Evolutionary conservation across 768 basidiomycete species (phyloP).

Genomic region (Mycena chlorophos): DNA sequence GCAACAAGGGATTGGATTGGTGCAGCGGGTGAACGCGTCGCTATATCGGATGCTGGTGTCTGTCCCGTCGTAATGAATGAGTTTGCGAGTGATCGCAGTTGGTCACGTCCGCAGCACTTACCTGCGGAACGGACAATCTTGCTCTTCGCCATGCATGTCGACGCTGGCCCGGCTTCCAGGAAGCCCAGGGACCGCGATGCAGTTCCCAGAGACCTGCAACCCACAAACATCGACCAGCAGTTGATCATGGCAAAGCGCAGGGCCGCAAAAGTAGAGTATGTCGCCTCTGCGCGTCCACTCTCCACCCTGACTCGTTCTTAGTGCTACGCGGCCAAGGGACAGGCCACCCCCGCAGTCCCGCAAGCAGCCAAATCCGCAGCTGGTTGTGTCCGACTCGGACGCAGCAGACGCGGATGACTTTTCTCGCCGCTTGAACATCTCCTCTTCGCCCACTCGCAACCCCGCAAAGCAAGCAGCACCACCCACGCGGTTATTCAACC

Average conservation of each 20-base stretch:
- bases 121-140: slow-evolving; percentile 13
- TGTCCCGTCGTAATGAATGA: slow-evolving; percentile 40
- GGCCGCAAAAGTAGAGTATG: slow-evolving; percentile 52
- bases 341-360: slow-evolving; percentile 31
- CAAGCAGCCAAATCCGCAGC: slow-evolving; percentile 34
- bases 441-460: slow-evolving; percentile 45
- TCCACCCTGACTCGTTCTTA: slow-evolving; percentile 26
- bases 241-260: slow-evolving; percentile 68
- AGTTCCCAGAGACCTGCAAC: slow-evolving; percentile 33
- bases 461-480: slow-evolving; percentile 35
- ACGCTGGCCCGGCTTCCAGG: slow-evolving; percentile 26
- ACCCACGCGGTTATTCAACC: slow-evolving; percentile 65
- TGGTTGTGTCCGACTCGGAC: slow-evolving; percentile 42
- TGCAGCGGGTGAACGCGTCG: slow-evolving; percentile 54
- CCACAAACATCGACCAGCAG: slow-evolving; percentile 54
- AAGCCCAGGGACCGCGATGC: slow-evolving; percentile 47
- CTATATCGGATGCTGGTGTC: slow-evolving; percentile 53
- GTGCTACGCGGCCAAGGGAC: slow-evolving; percentile 40
- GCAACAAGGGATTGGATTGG: slow-evolving; percentile 46
- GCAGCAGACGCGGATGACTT: slow-evolving; percentile 69
- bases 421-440: slow-evolving; percentile 69
- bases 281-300: slow-evolving; percentile 14
- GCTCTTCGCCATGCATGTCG: slow-evolving; percentile 31
- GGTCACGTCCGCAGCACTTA: background rate
- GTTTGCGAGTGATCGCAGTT: background rate